A percentile compares a stretch with the other conserved stretches of the same genome.
These are phyloP conservation scores for Gyromitra esculenta DNA, from an alignment of 2,329 filamentous ascomycete species.

Conservation along the genomic window DNA sequence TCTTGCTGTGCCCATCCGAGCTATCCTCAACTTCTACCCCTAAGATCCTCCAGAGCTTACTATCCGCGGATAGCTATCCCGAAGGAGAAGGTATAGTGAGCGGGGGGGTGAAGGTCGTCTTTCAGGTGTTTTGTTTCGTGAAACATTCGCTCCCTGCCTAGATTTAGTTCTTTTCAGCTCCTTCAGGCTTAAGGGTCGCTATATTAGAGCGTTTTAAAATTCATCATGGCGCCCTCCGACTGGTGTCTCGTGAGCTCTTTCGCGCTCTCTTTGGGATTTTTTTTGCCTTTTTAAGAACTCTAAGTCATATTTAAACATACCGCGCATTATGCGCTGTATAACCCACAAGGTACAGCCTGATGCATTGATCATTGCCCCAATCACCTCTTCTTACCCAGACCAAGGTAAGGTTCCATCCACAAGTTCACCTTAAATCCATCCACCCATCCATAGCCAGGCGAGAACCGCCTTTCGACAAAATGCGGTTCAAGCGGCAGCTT, in stretches of 20 bases:
- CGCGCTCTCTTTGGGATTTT: constrained; percentile 17
- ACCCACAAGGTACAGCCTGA: constrained; percentile 21
- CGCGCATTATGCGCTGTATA: constrained; percentile 46
- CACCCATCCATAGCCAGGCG: constrained; percentile 26
- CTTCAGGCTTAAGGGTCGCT: neutral
- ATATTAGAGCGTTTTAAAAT: constrained; percentile 26
- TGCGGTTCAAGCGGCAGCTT: constrained; percentile 47
- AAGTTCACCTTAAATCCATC: too few relatives aligned
- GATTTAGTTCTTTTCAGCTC: constrained; percentile 2
- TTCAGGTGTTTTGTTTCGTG: constrained; percentile 23
- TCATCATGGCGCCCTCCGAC: neutral
- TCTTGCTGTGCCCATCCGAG: constrained; percentile 39
- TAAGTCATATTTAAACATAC: constrained; percentile 49
- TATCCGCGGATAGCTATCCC: constrained; percentile 29
- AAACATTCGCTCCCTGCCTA: constrained; percentile 18
- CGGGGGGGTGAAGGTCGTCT: constrained; percentile 11
- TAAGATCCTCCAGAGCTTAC: constrained; percentile 16
- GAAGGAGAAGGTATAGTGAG: constrained; percentile 34
- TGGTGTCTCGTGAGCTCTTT: constrained; percentile 16
- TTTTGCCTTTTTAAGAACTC: constrained; percentile 35
- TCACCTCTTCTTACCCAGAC: constrained; percentile 25
- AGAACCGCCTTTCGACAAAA: constrained; percentile 38
- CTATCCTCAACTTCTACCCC: constrained; percentile 9
- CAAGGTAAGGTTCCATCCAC: constrained; percentile 15
- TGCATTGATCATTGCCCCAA: constrained; percentile 43